Conservation (phyloP, 306 rosid species). For the Quercus parvula region DNA sequence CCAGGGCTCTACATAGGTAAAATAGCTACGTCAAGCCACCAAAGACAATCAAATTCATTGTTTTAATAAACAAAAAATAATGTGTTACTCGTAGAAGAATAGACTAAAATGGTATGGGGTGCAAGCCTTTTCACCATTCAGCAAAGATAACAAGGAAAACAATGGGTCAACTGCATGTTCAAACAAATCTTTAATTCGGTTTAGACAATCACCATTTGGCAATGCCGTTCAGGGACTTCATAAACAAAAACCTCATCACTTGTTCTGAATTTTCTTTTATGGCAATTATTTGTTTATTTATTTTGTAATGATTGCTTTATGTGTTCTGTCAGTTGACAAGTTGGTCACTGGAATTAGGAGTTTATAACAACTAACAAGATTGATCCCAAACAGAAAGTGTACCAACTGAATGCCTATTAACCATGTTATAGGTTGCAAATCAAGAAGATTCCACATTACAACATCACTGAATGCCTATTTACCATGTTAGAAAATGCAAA, state of each 20-base stretch:
- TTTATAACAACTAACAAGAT: neutral
- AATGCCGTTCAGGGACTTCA: neutral
- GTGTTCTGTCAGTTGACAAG: neutral
- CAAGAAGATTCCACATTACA: too few relatives aligned
- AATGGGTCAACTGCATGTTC: neutral
- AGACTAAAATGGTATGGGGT: neutral
- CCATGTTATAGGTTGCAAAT: too few relatives aligned
- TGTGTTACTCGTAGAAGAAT: neutral
- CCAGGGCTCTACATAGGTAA: constrained; percentile 30
- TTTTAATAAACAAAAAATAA: neutral
- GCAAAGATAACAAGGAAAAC: neutral
- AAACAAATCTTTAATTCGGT: neutral
- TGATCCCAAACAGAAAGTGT: neutral
- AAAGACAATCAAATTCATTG: neutral
- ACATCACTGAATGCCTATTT: too few relatives aligned
- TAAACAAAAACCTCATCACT: neutral
- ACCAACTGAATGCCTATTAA: neutral
- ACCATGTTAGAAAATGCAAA: neutral
- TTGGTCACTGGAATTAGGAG: neutral
- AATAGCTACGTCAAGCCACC: neutral
- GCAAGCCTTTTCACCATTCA: neutral
- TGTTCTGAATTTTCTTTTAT: neutral
- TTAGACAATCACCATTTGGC: neutral
- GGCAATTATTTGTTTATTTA: too few relatives aligned
- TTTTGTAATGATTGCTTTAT: neutral